Evolutionary conservation across 2,329 filamentous ascomycete genomes (phyloP).

Genomic region (Dissoconium aciculare): DNA sequence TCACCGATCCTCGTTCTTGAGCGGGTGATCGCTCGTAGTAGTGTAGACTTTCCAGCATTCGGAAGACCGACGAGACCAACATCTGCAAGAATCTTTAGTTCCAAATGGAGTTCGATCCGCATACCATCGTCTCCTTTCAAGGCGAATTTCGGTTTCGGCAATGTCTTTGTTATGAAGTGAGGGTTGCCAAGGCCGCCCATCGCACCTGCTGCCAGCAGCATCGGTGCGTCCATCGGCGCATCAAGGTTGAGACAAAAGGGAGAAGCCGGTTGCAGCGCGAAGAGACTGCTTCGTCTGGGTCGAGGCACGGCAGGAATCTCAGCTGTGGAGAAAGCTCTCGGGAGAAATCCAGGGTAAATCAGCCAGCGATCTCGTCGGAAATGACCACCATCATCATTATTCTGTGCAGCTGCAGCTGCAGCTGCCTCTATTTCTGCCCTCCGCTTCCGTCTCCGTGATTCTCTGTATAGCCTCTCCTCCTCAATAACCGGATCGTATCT

Average conservation of each 20-base stretch:
- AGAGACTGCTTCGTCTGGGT: constrained; percentile 41
- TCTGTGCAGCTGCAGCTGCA: constrained; percentile 27
- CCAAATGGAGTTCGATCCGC: constrained; percentile 65
- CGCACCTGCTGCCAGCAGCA: constrained; percentile 74
- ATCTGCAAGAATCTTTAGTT: constrained; percentile 89
- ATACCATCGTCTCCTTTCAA: constrained; percentile 72
- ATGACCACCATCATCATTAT: constrained; percentile 19
- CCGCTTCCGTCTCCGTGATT: constrained; percentile 3
- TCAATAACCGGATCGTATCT: constrained; percentile 63
- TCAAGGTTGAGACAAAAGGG: constrained; percentile 49
- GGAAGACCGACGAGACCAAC: constrained; percentile 88
- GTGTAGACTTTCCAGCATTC: constrained; percentile 89
- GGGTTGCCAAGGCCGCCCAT: constrained; percentile 86
- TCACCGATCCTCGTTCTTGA: constrained; percentile 78
- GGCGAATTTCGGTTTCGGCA: constrained; percentile 67
- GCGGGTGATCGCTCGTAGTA: constrained; percentile 74
- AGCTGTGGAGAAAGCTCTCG: constrained; percentile 49
- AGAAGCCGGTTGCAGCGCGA: constrained; percentile 52
- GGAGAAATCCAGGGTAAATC: constrained; percentile 64
- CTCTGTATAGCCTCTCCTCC: constrained; percentile 33
- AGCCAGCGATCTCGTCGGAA: constrained; percentile 60
- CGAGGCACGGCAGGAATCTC: constrained; percentile 44
- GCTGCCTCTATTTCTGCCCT: constrained; percentile 15
- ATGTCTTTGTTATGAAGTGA: constrained; percentile 69
- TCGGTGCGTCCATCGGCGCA: constrained; percentile 63